Evolutionary conservation across 1,284 basidiomycete species (phyloP).

Genomic region (Naganishia liquefaciens): DNA sequence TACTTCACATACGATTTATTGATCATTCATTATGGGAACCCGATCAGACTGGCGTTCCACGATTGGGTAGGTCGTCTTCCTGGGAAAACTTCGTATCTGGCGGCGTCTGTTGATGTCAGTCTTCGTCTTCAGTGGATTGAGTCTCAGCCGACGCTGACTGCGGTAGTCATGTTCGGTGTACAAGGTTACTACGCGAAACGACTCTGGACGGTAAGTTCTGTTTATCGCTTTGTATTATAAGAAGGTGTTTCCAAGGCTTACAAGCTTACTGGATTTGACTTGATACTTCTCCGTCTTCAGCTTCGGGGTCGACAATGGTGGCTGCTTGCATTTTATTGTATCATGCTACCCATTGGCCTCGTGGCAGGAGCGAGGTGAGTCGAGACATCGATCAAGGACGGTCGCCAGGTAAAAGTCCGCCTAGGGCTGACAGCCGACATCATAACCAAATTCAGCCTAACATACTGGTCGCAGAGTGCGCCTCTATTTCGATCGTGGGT

Average conservation of each 20-base stretch:
- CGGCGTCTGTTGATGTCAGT: not conserved
- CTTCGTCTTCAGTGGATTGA: slow-evolving; percentile 6
- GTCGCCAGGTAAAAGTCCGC: no score
- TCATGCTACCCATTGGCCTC: slow-evolving; percentile 6
- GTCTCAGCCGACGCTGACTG: slow-evolving; percentile 13
- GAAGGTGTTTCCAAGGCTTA: no score
- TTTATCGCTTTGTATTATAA: not conserved
- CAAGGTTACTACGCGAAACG: slow-evolving; percentile 19
- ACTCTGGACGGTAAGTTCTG: slow-evolving; percentile 4
- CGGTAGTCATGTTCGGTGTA: slow-evolving; percentile 5
- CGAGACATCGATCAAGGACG: not conserved
- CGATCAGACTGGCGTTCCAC: slow-evolving; percentile 9
- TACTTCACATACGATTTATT: slow-evolving; percentile 15
- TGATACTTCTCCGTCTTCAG: not conserved
- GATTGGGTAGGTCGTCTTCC: slow-evolving; percentile 8
- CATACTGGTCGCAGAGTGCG: slow-evolving; percentile 4
- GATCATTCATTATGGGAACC: slow-evolving; percentile 12
- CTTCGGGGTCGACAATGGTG: slow-evolving; percentile 11
- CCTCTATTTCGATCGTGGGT: slow-evolving; percentile 6
- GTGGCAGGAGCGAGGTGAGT: slow-evolving; percentile 18
- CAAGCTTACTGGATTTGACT: not conserved
- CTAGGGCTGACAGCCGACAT: no score
- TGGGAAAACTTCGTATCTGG: not conserved
- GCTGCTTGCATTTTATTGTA: slow-evolving; percentile 11
- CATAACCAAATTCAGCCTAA: not conserved